Base-by-base conservation (phyloP, 73 alveolate species). In the Paraurostyla sp. region DNA sequence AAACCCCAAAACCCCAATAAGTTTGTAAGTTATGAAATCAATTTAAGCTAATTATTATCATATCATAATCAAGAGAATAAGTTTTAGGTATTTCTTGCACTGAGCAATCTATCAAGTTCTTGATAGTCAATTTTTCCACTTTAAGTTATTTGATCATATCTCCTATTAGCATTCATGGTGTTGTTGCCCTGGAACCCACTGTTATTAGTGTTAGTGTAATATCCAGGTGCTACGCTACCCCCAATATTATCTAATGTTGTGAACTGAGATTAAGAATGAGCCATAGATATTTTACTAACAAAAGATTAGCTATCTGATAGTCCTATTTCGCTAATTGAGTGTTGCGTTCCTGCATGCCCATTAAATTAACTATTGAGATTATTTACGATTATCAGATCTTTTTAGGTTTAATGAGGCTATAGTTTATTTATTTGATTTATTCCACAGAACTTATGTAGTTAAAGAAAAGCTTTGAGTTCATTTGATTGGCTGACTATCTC, bases 381-480 rank as follows among this genome's bases (percentile, higher is more conserved):
- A 13, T 45, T 45, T 13, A 18, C 57, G 11, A 45, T 13, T 45
- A 45, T 13, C 57, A 20, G 15, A 54, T 54, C 69, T 35, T 20
- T 4, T 18, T 54, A 54, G 13, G 23, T n/a, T 7, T 54, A 54
- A 45, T 45, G 16, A 11, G n/a, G 3, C 41, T 65, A 30, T 40
- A 1, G 41, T 38, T 33, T 38, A 38, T 65, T 65, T 9, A 65
- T 35, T 15, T 23, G 13, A 38, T 65, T 65, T 0, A 65, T 30
- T 65, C 82, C 82, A 65, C 82, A 65, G 27, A 73, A 73, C 27
- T 73, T 73, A 45, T 73, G 65, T 29, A 73, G 35, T 30, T 73
- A 27, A 43, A 73, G 27, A 27, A 73, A 73, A 2, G 86, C 86
- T 46, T 73, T 48, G 38, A 73, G 86, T 48, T 73, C 86, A 46